phyloP scores from a whole-genome alignment of 2,329 filamentous ascomycete genomes.

The Cladosporium sp. region DNA sequence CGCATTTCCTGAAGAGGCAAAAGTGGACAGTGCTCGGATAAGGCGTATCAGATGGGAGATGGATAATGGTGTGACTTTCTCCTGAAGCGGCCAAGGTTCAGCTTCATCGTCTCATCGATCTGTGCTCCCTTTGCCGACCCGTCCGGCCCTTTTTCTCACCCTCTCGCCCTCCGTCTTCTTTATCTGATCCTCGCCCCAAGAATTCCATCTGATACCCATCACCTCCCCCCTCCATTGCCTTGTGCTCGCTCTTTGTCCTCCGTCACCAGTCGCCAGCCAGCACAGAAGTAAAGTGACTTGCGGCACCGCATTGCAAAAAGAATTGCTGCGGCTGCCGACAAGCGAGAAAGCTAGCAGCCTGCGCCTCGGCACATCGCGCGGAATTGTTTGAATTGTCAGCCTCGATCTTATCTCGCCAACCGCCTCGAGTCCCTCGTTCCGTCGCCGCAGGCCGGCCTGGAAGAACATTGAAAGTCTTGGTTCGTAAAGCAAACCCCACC shows the following conservation, averaged over 20 bases:
- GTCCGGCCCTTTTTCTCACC: not conserved
- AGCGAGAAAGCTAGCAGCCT: not conserved
- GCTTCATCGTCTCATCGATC: not conserved
- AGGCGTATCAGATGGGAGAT: conserved; percentile 12
- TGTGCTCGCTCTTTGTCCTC: not conserved
- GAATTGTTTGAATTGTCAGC: not conserved
- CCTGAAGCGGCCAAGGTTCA: conserved; percentile 8
- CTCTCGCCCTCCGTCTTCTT: not conserved
- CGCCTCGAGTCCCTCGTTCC: not conserved
- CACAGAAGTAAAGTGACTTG: not conserved
- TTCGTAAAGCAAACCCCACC: conserved; percentile 13
- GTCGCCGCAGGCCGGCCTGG: conserved; percentile 14
- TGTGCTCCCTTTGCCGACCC: conserved; percentile 1
- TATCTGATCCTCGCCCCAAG: conserved; percentile 10
- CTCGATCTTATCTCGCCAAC: not conserved
- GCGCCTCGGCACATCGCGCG: conserved; percentile 4
- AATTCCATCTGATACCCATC: conserved; percentile 7
- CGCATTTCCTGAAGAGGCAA: conserved; percentile 2
- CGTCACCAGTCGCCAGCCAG: not conserved
- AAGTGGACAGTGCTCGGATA: not conserved
- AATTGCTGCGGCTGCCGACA: not conserved
- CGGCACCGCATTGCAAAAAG: not conserved
- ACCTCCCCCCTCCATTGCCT: not conserved
- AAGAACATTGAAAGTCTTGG: conserved; percentile 12
- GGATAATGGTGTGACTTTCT: conserved; percentile 12